A percentile compares a stretch with the other conserved stretches of the same genome.
These are phyloP conservation scores for Xylaria sp. DNA, from an alignment of 2,329 filamentous ascomycete genomes.

Conservation along the genomic window DNA sequence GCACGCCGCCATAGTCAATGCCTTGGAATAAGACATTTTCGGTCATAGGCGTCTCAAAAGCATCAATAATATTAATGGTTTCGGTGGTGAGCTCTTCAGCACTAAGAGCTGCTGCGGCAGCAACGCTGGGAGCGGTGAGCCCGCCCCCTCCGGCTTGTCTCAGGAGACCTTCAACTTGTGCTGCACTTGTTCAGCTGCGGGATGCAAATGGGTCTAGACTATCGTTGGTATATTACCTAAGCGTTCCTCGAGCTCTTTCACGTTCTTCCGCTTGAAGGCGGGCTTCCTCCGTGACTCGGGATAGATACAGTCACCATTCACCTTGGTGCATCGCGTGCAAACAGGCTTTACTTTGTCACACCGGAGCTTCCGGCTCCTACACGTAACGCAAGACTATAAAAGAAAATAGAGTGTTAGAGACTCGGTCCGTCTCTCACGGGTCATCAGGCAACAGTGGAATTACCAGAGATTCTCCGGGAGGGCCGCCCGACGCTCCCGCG, in stretches of 20 bases:
- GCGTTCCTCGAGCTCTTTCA: conserved; percentile 88
- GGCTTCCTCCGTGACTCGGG: conserved; percentile 91
- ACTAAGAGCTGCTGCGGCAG: conserved; percentile 38
- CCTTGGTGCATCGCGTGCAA: conserved; percentile 81
- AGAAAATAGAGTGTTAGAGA: conserved; percentile 34
- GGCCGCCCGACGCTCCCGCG: conserved; percentile 33
- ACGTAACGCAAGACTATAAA: conserved; percentile 58
- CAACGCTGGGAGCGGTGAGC: not conserved
- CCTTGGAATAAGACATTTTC: conserved; percentile 47
- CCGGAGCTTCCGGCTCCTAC: conserved; percentile 84
- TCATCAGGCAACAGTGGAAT: conserved; percentile 29
- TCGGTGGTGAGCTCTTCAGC: conserved; percentile 45
- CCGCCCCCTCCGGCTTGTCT: conserved; percentile 67
- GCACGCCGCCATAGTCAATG: conserved; percentile 42
- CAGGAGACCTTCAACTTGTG: conserved; percentile 83
- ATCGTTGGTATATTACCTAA: conserved; percentile 68
- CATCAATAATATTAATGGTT: conserved; percentile 42
- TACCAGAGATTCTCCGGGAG: conserved; percentile 45
- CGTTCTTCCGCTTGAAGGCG: conserved; percentile 87
- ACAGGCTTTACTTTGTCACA: conserved; percentile 85
- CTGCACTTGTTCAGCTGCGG: conserved; percentile 55
- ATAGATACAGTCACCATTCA: conserved; percentile 84
- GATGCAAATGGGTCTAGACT: conserved; percentile 13
- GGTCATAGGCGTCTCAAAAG: conserved; percentile 36
- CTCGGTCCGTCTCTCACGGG: conserved; percentile 18